A percentile compares a stretch with the other conserved stretches of the same genome.
Conservation (phyloP, 768 basidiomycete genomes). For the Coprinopsis strossmayeri region DNA sequence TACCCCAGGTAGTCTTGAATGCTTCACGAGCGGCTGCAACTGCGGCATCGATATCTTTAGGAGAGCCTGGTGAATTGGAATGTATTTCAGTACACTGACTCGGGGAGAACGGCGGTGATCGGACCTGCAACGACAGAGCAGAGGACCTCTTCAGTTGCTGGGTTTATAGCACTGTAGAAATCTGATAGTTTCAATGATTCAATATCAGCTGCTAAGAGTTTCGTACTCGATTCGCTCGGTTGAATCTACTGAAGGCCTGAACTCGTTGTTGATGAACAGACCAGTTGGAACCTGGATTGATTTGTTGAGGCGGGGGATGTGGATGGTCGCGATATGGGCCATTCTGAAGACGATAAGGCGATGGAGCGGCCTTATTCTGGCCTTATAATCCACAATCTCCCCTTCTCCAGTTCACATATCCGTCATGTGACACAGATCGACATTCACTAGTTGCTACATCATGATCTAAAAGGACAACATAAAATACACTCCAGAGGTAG, state of each 20-base stretch:
- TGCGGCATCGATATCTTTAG: conserved; percentile 75
- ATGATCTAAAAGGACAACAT: too few species aligned
- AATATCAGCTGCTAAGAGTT: neutral
- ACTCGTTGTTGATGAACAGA: conserved; percentile 89
- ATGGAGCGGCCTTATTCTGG: neutral
- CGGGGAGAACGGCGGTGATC: neutral
- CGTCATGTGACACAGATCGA: too few species aligned
- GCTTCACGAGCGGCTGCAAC: conserved; percentile 80
- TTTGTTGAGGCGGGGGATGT: conserved; percentile 37
- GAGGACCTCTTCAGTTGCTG: conserved; percentile 70
- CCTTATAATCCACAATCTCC: too few species aligned
- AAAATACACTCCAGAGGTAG: too few species aligned
- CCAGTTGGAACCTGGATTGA: conserved; percentile 67
- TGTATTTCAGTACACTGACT: neutral
- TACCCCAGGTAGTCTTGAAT: conserved; percentile 84
- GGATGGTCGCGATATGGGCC: conserved; percentile 35
- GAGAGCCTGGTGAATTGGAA: conserved; percentile 42
- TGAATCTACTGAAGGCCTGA: conserved; percentile 70
- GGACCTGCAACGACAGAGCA: conserved; percentile 61
- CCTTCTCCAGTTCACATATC: too few species aligned
- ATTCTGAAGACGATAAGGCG: conserved; percentile 27
- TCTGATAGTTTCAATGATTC: neutral
- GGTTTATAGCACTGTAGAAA: conserved; percentile 59
- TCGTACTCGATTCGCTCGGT: conserved; percentile 56
- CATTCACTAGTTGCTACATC: too few species aligned